phyloP scores from a whole-genome alignment of 192 early-diverging fungal species.

The Mortierella hygrophila region DNA sequence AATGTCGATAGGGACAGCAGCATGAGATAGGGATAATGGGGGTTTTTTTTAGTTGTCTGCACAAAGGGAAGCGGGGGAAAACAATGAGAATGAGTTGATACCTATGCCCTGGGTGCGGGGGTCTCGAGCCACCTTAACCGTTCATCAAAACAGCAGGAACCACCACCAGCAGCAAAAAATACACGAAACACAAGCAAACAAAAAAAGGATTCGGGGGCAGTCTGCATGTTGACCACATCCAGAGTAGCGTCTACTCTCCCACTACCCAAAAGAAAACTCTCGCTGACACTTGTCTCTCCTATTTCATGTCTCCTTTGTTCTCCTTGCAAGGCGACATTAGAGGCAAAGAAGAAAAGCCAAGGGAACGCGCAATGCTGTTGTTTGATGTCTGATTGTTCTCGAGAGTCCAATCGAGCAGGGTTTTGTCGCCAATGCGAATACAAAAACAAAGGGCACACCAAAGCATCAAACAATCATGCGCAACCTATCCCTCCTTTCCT shows the following conservation, averaged over 20 bases:
- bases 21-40: slow-evolving; percentile 2
- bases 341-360: neutral
- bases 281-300: neutral
- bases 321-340: neutral
- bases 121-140: slow-evolving; percentile 4
- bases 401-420: neutral
- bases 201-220: neutral
- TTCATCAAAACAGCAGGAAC: neutral
- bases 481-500: neutral
- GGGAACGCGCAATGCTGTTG: neutral
- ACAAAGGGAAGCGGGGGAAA: neutral
- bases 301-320: neutral
- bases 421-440: neutral
- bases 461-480: slow-evolving; percentile 4
- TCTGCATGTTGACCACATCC: neutral
- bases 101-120: neutral
- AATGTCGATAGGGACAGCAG: neutral
- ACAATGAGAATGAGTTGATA: neutral
- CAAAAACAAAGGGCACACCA: neutral
- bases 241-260: neutral
- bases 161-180: neutral
- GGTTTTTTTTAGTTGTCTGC: neutral
- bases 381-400: neutral
- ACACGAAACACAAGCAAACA: neutral
- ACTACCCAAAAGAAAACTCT: neutral